These are phyloP conservation scores for Russula virescens DNA, from an alignment of 768 basidiomycete species.

Conservation along the genomic window DNA sequence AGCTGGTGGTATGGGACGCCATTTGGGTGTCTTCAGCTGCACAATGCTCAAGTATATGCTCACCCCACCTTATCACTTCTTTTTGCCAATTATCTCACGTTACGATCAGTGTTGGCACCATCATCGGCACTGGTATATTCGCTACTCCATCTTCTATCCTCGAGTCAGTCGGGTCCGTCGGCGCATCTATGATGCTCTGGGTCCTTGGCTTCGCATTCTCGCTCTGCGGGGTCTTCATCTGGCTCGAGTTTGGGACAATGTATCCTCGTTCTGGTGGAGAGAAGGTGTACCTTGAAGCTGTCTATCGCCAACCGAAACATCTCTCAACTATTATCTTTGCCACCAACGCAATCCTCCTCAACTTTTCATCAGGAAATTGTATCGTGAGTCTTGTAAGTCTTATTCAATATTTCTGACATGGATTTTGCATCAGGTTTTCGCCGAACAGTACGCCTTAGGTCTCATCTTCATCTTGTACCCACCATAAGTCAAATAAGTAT, in stretches of 20 bases:
- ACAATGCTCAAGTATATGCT: constrained; percentile 45
- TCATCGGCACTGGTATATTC: constrained; percentile 61
- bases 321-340: constrained; percentile 47
- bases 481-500: constrained; percentile 34
- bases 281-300: constrained; percentile 56
- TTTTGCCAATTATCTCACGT: background rate
- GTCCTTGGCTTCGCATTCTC: constrained; percentile 54
- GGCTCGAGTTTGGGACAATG: constrained; percentile 62
- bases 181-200: constrained; percentile 61
- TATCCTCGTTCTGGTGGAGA: constrained; percentile 57
- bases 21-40: constrained; percentile 51
- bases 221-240: constrained; percentile 54
- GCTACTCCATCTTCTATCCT: constrained; percentile 57
- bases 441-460: constrained; percentile 25
- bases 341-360: constrained; percentile 40
- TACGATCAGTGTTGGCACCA: constrained; percentile 43
- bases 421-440: constrained; percentile 29
- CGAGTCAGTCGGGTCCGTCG: constrained; percentile 50
- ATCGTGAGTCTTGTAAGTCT: constrained; percentile 31
- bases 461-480: background rate
- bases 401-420: background rate
- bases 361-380: constrained; percentile 42
- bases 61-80: background rate
- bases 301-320: constrained; percentile 43
- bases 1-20: constrained; percentile 53